These are phyloP conservation scores for Pythium apleroticum DNA, from an alignment of 352 stramenopile genomes.

Conservation along the genomic window DNA sequence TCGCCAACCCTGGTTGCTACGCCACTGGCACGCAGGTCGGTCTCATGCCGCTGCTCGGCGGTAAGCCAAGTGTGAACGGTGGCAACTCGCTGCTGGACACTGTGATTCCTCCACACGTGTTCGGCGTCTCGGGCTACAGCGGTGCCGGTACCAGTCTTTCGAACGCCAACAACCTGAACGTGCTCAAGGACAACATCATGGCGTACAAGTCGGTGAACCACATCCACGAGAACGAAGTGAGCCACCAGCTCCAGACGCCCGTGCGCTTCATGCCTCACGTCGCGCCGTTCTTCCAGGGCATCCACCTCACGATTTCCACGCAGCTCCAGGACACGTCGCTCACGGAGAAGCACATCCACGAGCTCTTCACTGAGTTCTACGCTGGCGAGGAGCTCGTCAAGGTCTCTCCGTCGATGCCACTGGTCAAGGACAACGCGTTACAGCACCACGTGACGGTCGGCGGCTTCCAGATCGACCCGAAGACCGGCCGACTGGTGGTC, in stretches of 20 bases:
- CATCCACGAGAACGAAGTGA: constrained; percentile 89
- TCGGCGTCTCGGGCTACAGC: constrained; percentile 89
- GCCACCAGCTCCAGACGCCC: constrained; percentile 72
- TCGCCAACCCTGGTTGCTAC: constrained; percentile 90
- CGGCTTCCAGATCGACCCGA: constrained; percentile 87
- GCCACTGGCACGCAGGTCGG: constrained; percentile 80
- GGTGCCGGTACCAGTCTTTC: constrained; percentile 82
- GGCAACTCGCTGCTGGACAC: constrained; percentile 49
- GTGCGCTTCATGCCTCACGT: constrained; percentile 95
- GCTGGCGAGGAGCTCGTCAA: constrained; percentile 83
- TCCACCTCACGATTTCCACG: constrained; percentile 89
- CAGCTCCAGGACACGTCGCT: constrained; percentile 70
- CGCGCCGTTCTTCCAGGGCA: constrained; percentile 92
- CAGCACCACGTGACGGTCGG: constrained; percentile 80
- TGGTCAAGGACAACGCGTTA: constrained; percentile 78
- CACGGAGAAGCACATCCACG: constrained; percentile 68
- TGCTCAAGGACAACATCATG: constrained; percentile 87
- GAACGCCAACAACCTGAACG: constrained; percentile 75
- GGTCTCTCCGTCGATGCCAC: constrained; percentile 60
- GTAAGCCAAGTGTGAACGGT: constrained; percentile 49
- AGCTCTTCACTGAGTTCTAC: constrained; percentile 83
- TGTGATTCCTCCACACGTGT: constrained; percentile 74
- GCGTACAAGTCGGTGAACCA: constrained; percentile 91
- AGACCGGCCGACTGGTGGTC: constrained; percentile 85
- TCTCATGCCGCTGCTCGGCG: constrained; percentile 75